Conservation (phyloP, 73 alveolate species). For the Paramecium tetraurelia region DNA sequence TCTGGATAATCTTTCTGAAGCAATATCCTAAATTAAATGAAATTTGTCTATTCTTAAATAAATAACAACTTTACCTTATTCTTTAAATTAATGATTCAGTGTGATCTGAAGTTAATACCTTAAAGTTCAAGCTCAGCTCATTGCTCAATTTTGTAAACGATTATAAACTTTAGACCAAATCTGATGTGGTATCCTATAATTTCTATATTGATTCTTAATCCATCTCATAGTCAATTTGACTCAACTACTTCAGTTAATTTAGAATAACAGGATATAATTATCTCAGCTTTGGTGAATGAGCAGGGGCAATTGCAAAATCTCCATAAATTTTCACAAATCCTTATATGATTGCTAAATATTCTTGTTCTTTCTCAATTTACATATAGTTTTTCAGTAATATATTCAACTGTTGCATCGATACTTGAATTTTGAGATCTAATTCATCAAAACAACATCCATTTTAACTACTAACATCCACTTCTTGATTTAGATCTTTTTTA, state of each 20-base stretch:
- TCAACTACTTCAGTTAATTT: neutral
- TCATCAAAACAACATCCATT: slow-evolving; percentile 4
- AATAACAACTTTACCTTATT: neutral
- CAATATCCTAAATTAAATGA: neutral
- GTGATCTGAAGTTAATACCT: neutral
- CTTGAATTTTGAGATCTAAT: neutral
- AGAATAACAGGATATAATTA: neutral
- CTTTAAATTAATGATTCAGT: neutral
- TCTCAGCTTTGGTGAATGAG: slow-evolving; percentile 1
- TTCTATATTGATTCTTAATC: neutral
- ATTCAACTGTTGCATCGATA: neutral
- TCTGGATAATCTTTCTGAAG: neutral
- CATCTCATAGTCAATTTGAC: slow-evolving; percentile 28
- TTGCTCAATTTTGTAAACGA: neutral
- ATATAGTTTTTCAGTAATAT: neutral
- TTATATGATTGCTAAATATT: neutral
- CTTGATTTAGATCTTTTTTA: neutral
- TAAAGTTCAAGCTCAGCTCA: neutral
- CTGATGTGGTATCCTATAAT: neutral
- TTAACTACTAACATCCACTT: neutral
- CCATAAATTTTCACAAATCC: neutral
- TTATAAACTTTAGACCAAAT: neutral
- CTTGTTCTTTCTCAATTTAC: neutral
- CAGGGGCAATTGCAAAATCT: slow-evolving; percentile 17
- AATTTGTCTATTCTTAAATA: neutral